phyloP scores from a whole-genome alignment of 768 basidiomycete species.

The Basidioascus undulatus region DNA sequence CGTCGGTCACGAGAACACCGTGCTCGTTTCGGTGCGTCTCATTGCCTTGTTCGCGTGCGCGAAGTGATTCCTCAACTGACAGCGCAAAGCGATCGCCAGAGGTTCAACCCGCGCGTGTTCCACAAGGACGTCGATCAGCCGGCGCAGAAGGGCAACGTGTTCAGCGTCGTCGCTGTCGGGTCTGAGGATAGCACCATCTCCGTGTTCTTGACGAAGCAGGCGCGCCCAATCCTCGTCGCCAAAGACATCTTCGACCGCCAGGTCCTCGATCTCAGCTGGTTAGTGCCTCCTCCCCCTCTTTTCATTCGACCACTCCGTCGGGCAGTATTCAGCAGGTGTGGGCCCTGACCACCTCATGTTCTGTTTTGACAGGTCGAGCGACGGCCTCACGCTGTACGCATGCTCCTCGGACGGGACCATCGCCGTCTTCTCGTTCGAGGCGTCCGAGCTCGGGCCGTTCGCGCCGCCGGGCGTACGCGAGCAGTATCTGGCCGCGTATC shows the following conservation, averaged over 20 bases:
- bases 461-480: conserved; percentile 3
- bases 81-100: conserved; percentile 20
- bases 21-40: neutral
- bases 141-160: conserved; percentile 31
- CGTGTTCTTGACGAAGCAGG: conserved; percentile 85
- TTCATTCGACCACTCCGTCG: neutral
- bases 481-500: conserved; percentile 1
- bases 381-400: conserved; percentile 76
- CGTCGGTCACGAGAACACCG: conserved; percentile 90
- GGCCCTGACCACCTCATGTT: neutral
- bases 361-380: conserved; percentile 48
- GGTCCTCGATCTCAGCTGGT: conserved; percentile 92
- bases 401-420: conserved; percentile 91
- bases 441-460: conserved; percentile 3
- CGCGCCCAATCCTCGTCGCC: conserved; percentile 71
- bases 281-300: conserved; percentile 16
- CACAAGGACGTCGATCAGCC: conserved; percentile 37
- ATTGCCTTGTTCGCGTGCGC: neutral
- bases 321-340: neutral
- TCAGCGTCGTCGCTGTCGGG: conserved; percentile 76
- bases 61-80: neutral
- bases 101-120: conserved; percentile 89
- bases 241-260: conserved; percentile 85
- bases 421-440: conserved; percentile 19
- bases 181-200: conserved; percentile 84